These are phyloP conservation scores for Calcarisporium arbuscula DNA, from an alignment of 2,329 filamentous ascomycete species.

Conservation along the genomic window DNA sequence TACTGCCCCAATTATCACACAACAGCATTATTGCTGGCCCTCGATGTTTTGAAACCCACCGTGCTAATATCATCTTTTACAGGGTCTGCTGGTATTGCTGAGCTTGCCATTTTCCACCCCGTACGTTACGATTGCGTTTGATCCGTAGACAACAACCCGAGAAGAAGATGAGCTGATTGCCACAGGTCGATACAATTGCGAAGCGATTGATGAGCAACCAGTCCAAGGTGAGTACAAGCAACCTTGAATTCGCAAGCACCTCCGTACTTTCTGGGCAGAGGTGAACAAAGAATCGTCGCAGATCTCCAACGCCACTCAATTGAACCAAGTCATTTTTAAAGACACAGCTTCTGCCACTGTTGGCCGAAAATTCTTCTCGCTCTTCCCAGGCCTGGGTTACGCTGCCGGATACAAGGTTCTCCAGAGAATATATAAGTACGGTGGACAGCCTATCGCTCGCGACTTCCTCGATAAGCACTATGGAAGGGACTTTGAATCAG, in stretches of 20 bases:
- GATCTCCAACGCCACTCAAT: constrained; percentile 41
- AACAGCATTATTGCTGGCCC: too few species aligned
- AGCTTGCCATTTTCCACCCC: constrained; percentile 88
- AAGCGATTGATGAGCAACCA: constrained; percentile 99
- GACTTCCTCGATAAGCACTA: constrained; percentile 82
- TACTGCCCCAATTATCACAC: constrained; percentile 32
- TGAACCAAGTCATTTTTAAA: constrained; percentile 93
- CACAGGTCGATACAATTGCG: constrained; percentile 89
- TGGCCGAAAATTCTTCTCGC: constrained; percentile 78
- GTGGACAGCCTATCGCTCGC: constrained; percentile 88
- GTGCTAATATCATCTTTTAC: too few species aligned
- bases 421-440: constrained; percentile 98
- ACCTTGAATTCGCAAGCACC: neutral
- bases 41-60: too few species aligned
- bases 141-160: constrained; percentile 7
- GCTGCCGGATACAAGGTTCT: constrained; percentile 96
- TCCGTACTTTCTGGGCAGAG: neutral
- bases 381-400: constrained; percentile 96
- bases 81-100: constrained; percentile 91
- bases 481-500: constrained; percentile 73
- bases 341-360: constrained; percentile 69
- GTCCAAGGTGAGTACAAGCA: constrained; percentile 53
- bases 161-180: neutral
- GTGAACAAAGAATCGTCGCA: constrained; percentile 13
- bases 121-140: constrained; percentile 39